phyloP scores from a whole-genome alignment of 441 rosid genomes.

The Cnidoscolus chayamansa region DNA sequence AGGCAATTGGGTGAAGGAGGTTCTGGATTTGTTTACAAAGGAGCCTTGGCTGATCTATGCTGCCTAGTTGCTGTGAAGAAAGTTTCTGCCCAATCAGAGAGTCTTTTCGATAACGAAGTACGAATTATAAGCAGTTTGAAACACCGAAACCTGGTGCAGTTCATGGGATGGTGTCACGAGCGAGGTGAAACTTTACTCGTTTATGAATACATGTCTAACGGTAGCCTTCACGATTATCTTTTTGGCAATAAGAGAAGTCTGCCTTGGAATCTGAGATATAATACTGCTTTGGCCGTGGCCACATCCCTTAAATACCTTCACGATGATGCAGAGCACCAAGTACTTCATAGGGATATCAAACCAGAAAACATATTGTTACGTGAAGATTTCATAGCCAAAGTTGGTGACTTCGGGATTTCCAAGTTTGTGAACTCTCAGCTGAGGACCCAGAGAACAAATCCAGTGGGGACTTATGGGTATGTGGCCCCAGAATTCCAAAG shows the following conservation, averaged over 20 bases:
- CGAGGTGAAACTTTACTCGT: background rate
- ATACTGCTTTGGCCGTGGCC: background rate
- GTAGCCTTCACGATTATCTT: background rate
- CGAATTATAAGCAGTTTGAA: background rate
- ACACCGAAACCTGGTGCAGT: slow-evolving; percentile 7
- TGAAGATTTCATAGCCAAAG: background rate
- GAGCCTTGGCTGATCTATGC: slow-evolving; percentile 6
- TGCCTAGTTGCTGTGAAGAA: slow-evolving; percentile 16
- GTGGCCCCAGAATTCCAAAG: background rate
- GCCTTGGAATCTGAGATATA: background rate
- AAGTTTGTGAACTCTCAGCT: background rate
- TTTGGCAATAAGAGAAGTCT: background rate
- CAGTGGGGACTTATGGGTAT: slow-evolving; percentile 2
- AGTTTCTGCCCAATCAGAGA: background rate
- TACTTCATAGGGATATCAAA: background rate
- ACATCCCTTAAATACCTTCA: slow-evolving; percentile 7
- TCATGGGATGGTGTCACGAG: slow-evolving; percentile 11
- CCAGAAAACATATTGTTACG: background rate
- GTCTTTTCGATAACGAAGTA: slow-evolving; percentile 1
- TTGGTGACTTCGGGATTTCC: background rate
- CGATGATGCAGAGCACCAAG: background rate
- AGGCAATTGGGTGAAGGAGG: slow-evolving; percentile 6
- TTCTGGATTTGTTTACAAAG: slow-evolving; percentile 8
- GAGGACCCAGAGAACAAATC: background rate
- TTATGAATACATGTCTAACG: background rate